phyloP scores from a whole-genome alignment of 2,329 filamentous ascomycete species.

The Akanthomyces dipterigenus region DNA sequence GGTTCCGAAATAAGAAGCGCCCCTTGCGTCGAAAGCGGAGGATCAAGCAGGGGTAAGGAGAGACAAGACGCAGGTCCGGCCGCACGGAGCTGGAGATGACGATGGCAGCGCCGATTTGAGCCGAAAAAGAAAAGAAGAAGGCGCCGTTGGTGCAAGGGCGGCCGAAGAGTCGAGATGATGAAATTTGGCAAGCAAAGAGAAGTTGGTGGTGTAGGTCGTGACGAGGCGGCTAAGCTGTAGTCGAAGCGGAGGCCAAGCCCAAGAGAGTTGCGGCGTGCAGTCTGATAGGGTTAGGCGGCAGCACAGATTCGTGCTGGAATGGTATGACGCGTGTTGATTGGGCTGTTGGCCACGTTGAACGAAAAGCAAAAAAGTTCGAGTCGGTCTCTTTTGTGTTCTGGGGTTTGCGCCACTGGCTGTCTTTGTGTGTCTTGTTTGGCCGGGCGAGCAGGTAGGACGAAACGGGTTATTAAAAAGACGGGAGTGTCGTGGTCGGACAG shows the following conservation, averaged over 20 bases:
- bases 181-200: background rate
- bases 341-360: background rate
- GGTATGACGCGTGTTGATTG: conserved; percentile 3
- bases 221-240: background rate
- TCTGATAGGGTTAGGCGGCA: background rate
- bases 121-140: background rate
- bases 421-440: background rate
- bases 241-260: background rate
- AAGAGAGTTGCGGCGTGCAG: background rate
- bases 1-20: background rate
- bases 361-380: background rate
- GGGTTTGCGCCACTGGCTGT: background rate
- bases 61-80: conserved; percentile 6
- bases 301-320: background rate
- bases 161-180: background rate
- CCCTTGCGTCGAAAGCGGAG: conserved; percentile 11
- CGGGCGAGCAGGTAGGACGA: background rate
- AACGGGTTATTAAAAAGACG: background rate
- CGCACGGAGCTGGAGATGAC: background rate
- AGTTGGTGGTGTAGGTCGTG: background rate
- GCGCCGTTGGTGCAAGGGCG: background rate
- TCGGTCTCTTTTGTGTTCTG: background rate
- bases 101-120: background rate
- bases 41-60: conserved; percentile 10
- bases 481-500: background rate